Evolutionary conservation across 2,329 filamentous ascomycete genomes (phyloP).

Genomic region (Bipolaris zeicola): DNA sequence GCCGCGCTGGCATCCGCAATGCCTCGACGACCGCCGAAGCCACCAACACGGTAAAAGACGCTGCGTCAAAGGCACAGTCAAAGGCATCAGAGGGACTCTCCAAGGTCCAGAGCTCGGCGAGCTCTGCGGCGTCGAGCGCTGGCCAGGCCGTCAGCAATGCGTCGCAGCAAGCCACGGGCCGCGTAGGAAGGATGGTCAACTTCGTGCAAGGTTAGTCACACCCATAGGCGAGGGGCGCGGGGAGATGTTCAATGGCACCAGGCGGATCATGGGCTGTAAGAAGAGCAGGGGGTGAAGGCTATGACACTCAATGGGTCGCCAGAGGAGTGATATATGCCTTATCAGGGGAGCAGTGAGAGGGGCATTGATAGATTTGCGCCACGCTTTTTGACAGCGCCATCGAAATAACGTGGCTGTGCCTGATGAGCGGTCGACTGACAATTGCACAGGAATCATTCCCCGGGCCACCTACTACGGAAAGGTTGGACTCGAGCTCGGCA

Average conservation of each 20-base stretch:
- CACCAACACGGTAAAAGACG: constrained; percentile 55
- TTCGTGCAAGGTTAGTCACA: constrained; percentile 81
- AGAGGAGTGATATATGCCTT: constrained; percentile 18
- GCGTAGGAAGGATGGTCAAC: constrained; percentile 69
- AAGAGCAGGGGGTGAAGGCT: neutral
- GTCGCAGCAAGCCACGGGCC: constrained; percentile 59
- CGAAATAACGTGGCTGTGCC: neutral
- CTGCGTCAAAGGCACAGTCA: constrained; percentile 65
- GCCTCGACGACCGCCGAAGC: constrained; percentile 57
- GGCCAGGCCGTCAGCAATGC: constrained; percentile 60
- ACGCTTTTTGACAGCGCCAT: neutral
- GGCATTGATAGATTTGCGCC: neutral
- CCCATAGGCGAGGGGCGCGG: constrained; percentile 5
- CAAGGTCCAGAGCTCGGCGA: constrained; percentile 78
- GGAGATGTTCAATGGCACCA: constrained; percentile 11
- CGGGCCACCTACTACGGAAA: constrained; percentile 89
- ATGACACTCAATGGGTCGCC: constrained; percentile 24
- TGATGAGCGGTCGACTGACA: constrained; percentile 20
- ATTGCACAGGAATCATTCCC: constrained; percentile 74
- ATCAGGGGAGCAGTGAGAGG: constrained; percentile 9
- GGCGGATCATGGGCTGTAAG: neutral
- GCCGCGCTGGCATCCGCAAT: constrained; percentile 53
- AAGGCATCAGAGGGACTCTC: constrained; percentile 86
- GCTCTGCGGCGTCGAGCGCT: constrained; percentile 75
- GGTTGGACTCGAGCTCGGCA: constrained; percentile 84